Evolutionary conservation across 2,329 filamentous ascomycete genomes (phyloP), one percentile per base, ranked within the genome.

Genomic region (Alternaria metachromatica): DNA sequence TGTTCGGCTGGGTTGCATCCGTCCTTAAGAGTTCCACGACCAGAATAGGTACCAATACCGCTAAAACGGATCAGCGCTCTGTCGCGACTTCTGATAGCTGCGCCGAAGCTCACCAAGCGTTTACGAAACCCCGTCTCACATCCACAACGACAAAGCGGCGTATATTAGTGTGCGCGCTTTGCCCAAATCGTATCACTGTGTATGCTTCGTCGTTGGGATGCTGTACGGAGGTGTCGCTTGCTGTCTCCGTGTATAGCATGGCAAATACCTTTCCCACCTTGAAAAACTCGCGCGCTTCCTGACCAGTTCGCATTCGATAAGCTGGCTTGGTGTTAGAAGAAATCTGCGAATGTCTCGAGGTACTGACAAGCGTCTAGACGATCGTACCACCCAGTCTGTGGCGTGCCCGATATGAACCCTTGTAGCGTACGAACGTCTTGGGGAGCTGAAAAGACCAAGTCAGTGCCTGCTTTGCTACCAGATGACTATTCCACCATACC

Each of bases 11-110:
- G 57, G 25, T 78, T 68, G 5, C 83, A 76, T 0, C 80, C 80
- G 2, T 15, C 54, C 55, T 84, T 84, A 1, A 69, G 63, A 2
- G 80, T 71, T 0, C 80, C 82, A 21, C 77, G 70, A 1, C 70
- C 66, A 5, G 72, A 59, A 54, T 84, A 84, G 0, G 82, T 84
- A 5, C 69, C 73, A 10, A 84, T 80, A 0, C 78, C 75, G 13
- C 82, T 84, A 5, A 33, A 0, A 33, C 2, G 3, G 13, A 33
- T 33, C 6, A 33, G 4, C 7, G 21, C 33, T 11, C 6, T 6
- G 11, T 3, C 7, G 3, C 25, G 9, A 4, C 18, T 13, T 25
- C 3, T 0, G 30, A 33, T 6, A 33, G 13, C 6, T 15, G 10
- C 18, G 1, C 10, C 5, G 6, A 20, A 13, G 5, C 57, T 33